phyloP scores from a whole-genome alignment of 73 alveolate genomes.

The Paramecium sonneborni region DNA sequence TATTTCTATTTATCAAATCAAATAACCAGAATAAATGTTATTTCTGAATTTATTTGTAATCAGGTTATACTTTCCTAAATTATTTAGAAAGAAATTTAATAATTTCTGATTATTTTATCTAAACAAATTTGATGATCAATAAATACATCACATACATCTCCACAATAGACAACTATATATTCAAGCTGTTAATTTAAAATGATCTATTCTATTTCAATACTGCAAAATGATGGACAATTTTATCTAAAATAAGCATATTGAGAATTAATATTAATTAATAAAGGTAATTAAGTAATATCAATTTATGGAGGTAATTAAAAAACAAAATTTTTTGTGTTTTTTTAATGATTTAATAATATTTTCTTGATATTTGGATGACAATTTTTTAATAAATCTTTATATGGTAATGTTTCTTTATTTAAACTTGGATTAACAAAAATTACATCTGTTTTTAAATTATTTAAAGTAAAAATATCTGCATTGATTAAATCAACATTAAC shows the following conservation, averaged over 20 bases:
- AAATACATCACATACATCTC: conserved; percentile 21
- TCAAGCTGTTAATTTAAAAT: not conserved
- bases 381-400: not conserved
- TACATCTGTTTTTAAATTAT: conserved; percentile 22
- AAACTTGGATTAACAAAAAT: conserved; percentile 19
- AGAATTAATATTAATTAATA: not conserved
- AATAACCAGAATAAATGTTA: not conserved
- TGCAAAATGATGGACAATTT: not conserved
- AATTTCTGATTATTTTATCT: conserved; percentile 6
- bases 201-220: not conserved
- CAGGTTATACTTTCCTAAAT: not conserved
- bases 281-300: conserved; percentile 7
- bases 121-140: not conserved
- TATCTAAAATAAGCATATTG: not conserved
- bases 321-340: not conserved
- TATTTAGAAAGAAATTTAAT: not conserved
- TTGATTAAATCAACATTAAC: conserved; percentile 20
- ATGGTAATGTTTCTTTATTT: not conserved
- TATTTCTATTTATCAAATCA: not conserved
- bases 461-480: conserved; percentile 16
- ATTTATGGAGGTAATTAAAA: conserved; percentile 10
- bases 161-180: not conserved
- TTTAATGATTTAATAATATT: not conserved
- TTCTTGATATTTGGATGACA: not conserved
- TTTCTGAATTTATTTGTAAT: not conserved